phyloP scores from a whole-genome alignment of 23 red algal species.

The Gracilaria domingensis region DNA sequence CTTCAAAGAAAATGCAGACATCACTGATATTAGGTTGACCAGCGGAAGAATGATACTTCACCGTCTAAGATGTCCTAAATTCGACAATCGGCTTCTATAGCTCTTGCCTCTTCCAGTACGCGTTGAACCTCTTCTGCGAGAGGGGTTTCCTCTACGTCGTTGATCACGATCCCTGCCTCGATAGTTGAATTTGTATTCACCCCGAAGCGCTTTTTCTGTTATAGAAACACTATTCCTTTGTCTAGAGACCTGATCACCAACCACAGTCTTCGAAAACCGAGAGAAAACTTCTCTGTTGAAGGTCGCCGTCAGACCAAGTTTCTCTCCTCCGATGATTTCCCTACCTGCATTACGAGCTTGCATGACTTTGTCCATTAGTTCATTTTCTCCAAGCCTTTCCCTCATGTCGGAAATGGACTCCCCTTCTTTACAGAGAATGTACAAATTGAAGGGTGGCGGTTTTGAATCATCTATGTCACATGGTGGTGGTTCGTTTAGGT shows the following conservation, averaged over 20 bases:
- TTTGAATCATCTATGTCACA: slow-evolving; percentile 27
- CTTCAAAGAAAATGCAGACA: not conserved
- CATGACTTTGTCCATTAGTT: slow-evolving; percentile 45
- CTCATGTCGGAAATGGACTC: slow-evolving; percentile 50
- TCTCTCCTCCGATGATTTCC: slow-evolving; percentile 51
- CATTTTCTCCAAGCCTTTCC: slow-evolving; percentile 50
- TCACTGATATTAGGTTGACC: not conserved
- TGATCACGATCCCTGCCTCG: slow-evolving; percentile 40
- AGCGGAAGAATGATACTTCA: not conserved
- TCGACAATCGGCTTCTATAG: slow-evolving; percentile 17
- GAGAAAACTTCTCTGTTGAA: slow-evolving; percentile 58
- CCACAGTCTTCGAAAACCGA: slow-evolving; percentile 65
- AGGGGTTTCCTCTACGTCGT: not conserved
- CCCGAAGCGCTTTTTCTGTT: slow-evolving; percentile 64
- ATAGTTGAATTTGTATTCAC: slow-evolving; percentile 69
- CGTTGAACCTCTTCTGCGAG: slow-evolving; percentile 3
- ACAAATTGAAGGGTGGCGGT: slow-evolving; percentile 64
- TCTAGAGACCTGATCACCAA: slow-evolving; percentile 34
- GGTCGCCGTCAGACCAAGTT: slow-evolving; percentile 38
- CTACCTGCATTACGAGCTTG: slow-evolving; percentile 50
- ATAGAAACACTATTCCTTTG: slow-evolving; percentile 21
- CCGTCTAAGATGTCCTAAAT: slow-evolving; percentile 12
- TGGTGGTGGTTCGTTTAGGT: not conserved
- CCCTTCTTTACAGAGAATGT: slow-evolving; percentile 48
- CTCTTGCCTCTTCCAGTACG: not conserved